Conservation (phyloP, 345 rosid genomes). For the Salix udensis region DNA sequence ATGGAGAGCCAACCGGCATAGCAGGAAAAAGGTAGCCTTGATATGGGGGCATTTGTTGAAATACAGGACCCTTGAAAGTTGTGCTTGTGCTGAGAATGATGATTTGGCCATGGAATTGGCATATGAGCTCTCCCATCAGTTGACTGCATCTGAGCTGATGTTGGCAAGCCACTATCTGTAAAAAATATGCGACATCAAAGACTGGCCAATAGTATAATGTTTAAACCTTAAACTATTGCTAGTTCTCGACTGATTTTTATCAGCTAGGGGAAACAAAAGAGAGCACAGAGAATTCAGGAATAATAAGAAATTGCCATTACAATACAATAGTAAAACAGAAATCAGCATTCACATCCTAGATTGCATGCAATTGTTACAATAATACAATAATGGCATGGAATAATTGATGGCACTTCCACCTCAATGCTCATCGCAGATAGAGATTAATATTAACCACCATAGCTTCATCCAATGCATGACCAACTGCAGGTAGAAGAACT, state of each 20-base stretch:
- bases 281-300: background rate
- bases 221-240: conserved; percentile 5
- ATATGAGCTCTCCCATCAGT: conserved; percentile 49
- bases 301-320: background rate
- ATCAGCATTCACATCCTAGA: background rate
- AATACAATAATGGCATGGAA: background rate
- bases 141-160: conserved; percentile 22
- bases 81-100: conserved; percentile 70
- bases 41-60: conserved; percentile 58
- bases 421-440: background rate
- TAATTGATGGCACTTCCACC: background rate
- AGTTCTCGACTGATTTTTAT: background rate
- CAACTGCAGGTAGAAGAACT: background rate
- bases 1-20: conserved; percentile 65
- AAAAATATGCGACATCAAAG: conserved; percentile 12
- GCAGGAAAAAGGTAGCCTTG: conserved; percentile 70
- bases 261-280: background rate
- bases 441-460: background rate
- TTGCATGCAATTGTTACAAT: too few species aligned
- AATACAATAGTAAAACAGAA: background rate
- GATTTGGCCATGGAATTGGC: conserved; percentile 72
- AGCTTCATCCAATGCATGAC: background rate
- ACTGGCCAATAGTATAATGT: background rate
- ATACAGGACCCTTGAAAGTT: conserved; percentile 71
- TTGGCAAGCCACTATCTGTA: conserved; percentile 39